phyloP scores from a whole-genome alignment of 1,139 yeast genomes.

The Candida sp. region DNA sequence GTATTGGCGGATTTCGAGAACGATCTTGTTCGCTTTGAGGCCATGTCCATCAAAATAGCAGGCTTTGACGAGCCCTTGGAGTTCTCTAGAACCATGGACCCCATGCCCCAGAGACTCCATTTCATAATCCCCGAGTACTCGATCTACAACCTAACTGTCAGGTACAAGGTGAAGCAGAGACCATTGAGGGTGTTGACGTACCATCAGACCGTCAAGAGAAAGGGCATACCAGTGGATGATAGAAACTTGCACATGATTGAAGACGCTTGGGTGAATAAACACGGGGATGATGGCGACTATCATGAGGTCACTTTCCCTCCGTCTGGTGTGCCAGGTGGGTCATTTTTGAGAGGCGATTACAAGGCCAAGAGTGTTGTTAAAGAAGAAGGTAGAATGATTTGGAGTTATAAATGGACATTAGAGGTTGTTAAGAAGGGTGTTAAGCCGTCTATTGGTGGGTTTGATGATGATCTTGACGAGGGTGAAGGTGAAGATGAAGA shows the following conservation, averaged over 20 bases:
- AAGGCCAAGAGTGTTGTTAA: conserved; percentile 31
- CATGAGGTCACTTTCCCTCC: conserved; percentile 29
- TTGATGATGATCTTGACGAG: conserved; percentile 9
- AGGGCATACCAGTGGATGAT: conserved; percentile 31
- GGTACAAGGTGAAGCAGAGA: conserved; percentile 27
- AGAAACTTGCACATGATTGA: conserved; percentile 26
- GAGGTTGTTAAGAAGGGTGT: conserved; percentile 27
- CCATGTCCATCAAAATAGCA: conserved; percentile 31
- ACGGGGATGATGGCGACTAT: conserved; percentile 15
- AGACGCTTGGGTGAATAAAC: conserved; percentile 22
- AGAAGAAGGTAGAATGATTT: conserved; percentile 29
- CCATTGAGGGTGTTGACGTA: conserved; percentile 30
- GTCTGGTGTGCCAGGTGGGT: conserved; percentile 40
- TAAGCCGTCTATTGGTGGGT: conserved; percentile 23
- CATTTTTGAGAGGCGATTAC: conserved; percentile 36
- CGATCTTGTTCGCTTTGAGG: conserved; percentile 27
- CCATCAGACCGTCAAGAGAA: conserved; percentile 37
- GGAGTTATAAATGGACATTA: conserved; percentile 31
- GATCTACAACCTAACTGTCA: conserved; percentile 32
- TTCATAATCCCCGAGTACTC: conserved; percentile 36
- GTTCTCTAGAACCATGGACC: conserved; percentile 29
- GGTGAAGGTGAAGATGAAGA: background rate
- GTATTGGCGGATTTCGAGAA: conserved; percentile 22
- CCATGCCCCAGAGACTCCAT: conserved; percentile 30
- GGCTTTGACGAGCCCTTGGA: conserved; percentile 29